phyloP scores from a whole-genome alignment of 1,284 basidiomycete genomes.

The Schizophyllum amplum region DNA sequence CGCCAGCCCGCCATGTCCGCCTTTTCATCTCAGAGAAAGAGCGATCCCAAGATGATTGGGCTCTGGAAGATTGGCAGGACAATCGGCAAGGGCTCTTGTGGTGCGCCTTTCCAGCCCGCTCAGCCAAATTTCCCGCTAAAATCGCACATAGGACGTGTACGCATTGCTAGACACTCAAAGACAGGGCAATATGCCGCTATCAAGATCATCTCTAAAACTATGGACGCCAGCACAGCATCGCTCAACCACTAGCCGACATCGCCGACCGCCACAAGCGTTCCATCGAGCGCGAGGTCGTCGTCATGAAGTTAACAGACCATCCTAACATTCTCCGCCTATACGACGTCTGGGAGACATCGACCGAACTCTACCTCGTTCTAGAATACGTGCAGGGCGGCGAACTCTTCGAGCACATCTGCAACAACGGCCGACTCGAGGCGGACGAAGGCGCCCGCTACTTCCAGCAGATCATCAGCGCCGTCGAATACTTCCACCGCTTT shows the following conservation, averaged over 20 bases:
- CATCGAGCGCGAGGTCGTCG: conserved; percentile 95
- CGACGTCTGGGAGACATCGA: conserved; percentile 96
- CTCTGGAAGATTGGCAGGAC: conserved; percentile 92
- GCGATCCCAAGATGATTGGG: conserved; percentile 76
- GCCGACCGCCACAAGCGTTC: conserved; percentile 65
- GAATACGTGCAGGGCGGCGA: conserved; percentile 98
- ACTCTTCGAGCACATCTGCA: conserved; percentile 92
- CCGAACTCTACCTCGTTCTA: conserved; percentile 87
- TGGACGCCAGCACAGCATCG: conserved; percentile 53
- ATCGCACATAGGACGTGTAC: conserved; percentile 67
- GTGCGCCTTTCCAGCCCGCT: conserved; percentile 15
- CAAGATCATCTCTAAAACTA: conserved; percentile 90
- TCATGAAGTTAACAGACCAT: conserved; percentile 99
- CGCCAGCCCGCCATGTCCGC: neutral
- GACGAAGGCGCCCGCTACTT: conserved; percentile 90
- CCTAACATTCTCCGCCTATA: conserved; percentile 92
- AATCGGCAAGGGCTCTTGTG: conserved; percentile 90
- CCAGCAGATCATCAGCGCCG: conserved; percentile 91
- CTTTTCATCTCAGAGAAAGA: neutral
- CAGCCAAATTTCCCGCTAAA: neutral
- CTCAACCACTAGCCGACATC: no score
- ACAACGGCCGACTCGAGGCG: conserved; percentile 71
- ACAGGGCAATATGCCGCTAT: conserved; percentile 91
- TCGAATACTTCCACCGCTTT: conserved; percentile 95
- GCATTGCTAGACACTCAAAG: conserved; percentile 82